phyloP scores from a whole-genome alignment of 306 rosid genomes.

The Acacia crassicarpa region DNA sequence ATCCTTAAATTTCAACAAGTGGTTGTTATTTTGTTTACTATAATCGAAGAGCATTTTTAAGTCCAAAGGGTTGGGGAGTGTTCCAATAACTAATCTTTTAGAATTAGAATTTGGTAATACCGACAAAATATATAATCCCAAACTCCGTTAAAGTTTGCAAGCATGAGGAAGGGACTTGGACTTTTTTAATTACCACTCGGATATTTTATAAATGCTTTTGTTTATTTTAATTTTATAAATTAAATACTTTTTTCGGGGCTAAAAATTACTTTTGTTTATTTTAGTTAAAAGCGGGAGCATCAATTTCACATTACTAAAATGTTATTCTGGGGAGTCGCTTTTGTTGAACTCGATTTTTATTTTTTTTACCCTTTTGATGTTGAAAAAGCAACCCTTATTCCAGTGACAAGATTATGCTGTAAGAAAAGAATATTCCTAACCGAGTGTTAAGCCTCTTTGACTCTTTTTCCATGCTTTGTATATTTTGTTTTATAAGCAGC shows the following conservation, averaged over 20 bases:
- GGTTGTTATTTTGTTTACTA: neutral
- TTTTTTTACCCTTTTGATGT: neutral
- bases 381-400: neutral
- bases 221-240: too few species aligned
- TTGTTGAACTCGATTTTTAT: neutral
- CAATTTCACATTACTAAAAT: neutral
- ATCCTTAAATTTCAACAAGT: neutral
- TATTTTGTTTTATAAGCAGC: neutral
- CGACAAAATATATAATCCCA: neutral
- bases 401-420: neutral
- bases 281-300: neutral
- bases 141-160: neutral
- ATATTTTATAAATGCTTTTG: neutral
- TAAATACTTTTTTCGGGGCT: neutral
- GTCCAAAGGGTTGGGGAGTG: neutral
- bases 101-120: neutral
- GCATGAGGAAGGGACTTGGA: neutral
- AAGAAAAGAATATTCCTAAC: conserved; percentile 4
- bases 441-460: neutral
- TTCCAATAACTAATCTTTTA: neutral
- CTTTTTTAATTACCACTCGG: neutral
- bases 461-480: neutral
- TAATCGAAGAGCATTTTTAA: neutral
- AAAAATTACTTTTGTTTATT: neutral
- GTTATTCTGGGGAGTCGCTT: neutral